Evolutionary conservation across 139 green algal species (phyloP), one percentile per base, ranked within the genome.

Genomic region (Zygnema cylindricum): DNA sequence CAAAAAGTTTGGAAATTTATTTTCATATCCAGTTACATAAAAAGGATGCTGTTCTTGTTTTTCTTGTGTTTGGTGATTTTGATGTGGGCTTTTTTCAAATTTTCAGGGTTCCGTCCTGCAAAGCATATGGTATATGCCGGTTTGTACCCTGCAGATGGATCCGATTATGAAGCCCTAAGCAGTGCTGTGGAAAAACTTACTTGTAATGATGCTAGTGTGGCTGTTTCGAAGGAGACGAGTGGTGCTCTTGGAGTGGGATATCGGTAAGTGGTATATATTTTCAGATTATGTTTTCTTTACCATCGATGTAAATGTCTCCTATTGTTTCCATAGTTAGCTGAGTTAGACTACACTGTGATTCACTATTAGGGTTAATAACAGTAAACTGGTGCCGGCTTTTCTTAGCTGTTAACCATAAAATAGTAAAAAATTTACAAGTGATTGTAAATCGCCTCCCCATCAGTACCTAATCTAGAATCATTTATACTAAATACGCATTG

Each of bases 81-180:
- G 11, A 35, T 16, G 25, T 36, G 16, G 7, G 1, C n/a, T n/a
- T n/a, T n/a, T n/a, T n/a, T n/a, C n/a, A n/a, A n/a, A n/a, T n/a
- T n/a, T n/a, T 1, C 40, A 40, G 95, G 96, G 25, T 98, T 98
- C 93, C 93, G 94, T 85, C 92, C 93, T 0, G 92, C 95, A 1
- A 79, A 96, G 82, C 88, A 93, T 69, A 98, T 98, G 94, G 96
- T 98, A 43, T 99, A 97, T 94, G 95, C 96, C 57, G 95, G 88
- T 2, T 35, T 94, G 35, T 94, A 93, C 41, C 92, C 90, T 0
- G 39, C 40, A 11, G 57, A 42, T 49, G 71, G 42, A 32, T 92
- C 88, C 3, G 91, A 94, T 32, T 94, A 89, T 73, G 91, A 94
- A 36, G 81, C 30, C 1, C 83, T 94, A 2, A 30, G 55, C 0